Percentiles rank a stretch among this genome's conserved stretches.
Evolutionary conservation across 768 basidiomycete species (phyloP).

Genomic region (Amanita rimosa): DNA sequence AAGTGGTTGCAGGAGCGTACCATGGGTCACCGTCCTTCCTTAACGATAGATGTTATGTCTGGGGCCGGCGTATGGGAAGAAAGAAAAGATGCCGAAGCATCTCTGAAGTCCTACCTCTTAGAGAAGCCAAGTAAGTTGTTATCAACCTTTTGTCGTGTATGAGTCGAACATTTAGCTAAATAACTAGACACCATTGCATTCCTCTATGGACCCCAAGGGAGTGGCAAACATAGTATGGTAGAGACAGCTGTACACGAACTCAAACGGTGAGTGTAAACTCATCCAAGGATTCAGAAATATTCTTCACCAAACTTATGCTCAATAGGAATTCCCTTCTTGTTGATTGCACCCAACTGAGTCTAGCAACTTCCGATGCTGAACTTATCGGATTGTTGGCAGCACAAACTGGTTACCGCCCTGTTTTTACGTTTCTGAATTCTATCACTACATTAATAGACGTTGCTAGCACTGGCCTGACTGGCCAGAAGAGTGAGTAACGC

Average conservation of each 20-base stretch:
- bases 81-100: slow-evolving; percentile 61
- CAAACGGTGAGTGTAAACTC: slow-evolving; percentile 28
- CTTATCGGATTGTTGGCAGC: slow-evolving; percentile 58
- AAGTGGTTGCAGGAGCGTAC: slow-evolving; percentile 65
- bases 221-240: slow-evolving; percentile 62
- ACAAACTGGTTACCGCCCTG: slow-evolving; percentile 85
- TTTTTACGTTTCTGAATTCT: slow-evolving; percentile 78
- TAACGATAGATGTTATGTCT: slow-evolving; percentile 18
- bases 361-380: slow-evolving; percentile 55
- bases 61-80: slow-evolving; percentile 69
- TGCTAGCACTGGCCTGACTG: slow-evolving; percentile 89
- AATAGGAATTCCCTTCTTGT: slow-evolving; percentile 63
- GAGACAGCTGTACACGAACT: slow-evolving; percentile 37
- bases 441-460: slow-evolving; percentile 79
- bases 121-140: slow-evolving; percentile 58
- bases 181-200: slow-evolving; percentile 60
- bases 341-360: slow-evolving; percentile 70
- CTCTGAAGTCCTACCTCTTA: slow-evolving; percentile 58
- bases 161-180: background rate
- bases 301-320: background rate
- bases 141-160: background rate
- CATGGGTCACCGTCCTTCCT: slow-evolving; percentile 29
- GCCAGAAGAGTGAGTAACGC: slow-evolving; percentile 64
- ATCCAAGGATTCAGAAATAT: background rate
- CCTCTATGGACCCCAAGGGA: slow-evolving; percentile 75